phyloP scores from a whole-genome alignment of 768 basidiomycete genomes.

The Coprinopsis strossmayeri region DNA sequence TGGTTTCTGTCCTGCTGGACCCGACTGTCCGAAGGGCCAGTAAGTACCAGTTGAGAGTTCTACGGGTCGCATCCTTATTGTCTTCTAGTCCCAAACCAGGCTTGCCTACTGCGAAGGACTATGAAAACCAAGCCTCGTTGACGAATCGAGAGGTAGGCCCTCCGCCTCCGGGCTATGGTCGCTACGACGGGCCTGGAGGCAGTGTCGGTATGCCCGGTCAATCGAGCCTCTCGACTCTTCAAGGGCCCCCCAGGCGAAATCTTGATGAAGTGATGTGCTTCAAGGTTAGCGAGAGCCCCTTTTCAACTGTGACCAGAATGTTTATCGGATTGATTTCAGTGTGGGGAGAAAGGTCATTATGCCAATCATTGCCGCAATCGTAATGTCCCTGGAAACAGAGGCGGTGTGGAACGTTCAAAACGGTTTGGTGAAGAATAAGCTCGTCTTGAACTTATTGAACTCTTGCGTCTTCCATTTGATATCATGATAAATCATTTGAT shows the following conservation, averaged over 20 bases:
- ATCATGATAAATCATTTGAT: too few relatives aligned
- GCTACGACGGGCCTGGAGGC: constrained; percentile 68
- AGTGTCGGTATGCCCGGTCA: constrained; percentile 28
- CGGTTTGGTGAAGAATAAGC: constrained; percentile 29
- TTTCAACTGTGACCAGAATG: constrained; percentile 1
- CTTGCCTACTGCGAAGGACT: constrained; percentile 63
- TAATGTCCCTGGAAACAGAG: constrained; percentile 87
- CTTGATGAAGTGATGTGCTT: constrained; percentile 83
- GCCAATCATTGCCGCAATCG: constrained; percentile 90
- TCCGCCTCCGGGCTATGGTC: constrained; percentile 86
- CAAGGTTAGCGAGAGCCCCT: constrained; percentile 47
- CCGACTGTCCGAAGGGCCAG: constrained; percentile 87
- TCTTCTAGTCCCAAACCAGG: constrained; percentile 66
- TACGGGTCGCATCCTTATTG: constrained; percentile 10
- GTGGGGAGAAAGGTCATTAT: constrained; percentile 91
- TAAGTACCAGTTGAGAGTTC: constrained; percentile 35
- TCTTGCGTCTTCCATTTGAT: background rate
- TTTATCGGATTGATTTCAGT: constrained; percentile 35
- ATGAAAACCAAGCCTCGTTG: constrained; percentile 70
- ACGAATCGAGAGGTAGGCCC: constrained; percentile 79
- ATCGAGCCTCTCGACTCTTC: constrained; percentile 15
- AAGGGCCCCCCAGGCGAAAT: constrained; percentile 53
- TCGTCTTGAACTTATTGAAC: background rate
- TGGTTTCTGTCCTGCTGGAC: constrained; percentile 88
- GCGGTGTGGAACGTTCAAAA: constrained; percentile 62